Conservation (phyloP, 148 eudicot species). For the Mesembryanthemum crystallinum region DNA sequence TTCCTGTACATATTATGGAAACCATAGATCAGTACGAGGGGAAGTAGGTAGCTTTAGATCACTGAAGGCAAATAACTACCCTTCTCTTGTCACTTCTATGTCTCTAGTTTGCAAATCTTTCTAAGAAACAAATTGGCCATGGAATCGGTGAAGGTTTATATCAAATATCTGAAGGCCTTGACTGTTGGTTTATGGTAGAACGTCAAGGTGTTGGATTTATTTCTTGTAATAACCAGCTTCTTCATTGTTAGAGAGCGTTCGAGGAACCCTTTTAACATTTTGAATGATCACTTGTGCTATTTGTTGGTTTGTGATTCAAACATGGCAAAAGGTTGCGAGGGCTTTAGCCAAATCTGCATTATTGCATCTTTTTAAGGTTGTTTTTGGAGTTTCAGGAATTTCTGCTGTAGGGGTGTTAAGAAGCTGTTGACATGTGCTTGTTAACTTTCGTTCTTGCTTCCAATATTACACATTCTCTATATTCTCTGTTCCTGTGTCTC, state of each 20-base stretch:
- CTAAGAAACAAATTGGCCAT: too few species aligned
- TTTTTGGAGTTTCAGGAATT: constrained; percentile 6
- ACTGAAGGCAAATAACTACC: too few species aligned
- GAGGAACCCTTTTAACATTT: background rate
- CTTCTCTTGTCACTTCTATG: too few species aligned
- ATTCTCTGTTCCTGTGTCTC: background rate
- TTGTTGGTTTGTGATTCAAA: background rate
- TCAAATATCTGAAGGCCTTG: too few species aligned
- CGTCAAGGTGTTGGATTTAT: background rate
- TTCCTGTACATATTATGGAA: too few species aligned
- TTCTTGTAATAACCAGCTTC: constrained; percentile 16
- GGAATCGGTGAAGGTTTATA: too few species aligned
- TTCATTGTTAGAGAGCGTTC: background rate
- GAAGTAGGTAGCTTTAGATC: too few species aligned
- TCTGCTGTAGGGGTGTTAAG: background rate
- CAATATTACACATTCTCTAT: background rate
- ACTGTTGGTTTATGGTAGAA: too few species aligned
- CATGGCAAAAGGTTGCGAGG: background rate
- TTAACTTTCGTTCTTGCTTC: background rate
- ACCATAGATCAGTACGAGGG: too few species aligned
- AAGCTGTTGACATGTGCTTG: background rate
- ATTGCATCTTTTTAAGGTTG: background rate
- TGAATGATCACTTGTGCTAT: constrained; percentile 3
- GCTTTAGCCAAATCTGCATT: constrained; percentile 1
- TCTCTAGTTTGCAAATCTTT: too few species aligned